Conservation (phyloP, 352 stramenopile genomes). For the Lagenidium giganteum region DNA sequence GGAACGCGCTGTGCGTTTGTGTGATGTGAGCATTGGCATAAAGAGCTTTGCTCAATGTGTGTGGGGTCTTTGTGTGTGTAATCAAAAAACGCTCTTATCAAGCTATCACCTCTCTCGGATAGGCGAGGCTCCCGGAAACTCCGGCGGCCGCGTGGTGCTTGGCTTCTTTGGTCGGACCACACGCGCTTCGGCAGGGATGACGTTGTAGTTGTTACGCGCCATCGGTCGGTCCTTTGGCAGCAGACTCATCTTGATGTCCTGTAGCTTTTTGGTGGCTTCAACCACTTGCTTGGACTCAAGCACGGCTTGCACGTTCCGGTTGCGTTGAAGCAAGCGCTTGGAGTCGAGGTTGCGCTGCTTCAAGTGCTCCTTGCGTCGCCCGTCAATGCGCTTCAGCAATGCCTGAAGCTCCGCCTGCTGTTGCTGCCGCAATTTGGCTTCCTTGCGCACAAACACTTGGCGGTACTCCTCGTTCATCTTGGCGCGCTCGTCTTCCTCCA, state of each 20-base stretch:
- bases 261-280: slow-evolving; percentile 70
- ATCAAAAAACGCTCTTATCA: no score
- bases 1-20: no score
- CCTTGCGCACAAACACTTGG: slow-evolving; percentile 78
- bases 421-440: slow-evolving; percentile 88
- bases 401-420: slow-evolving; percentile 91
- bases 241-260: slow-evolving; percentile 79
- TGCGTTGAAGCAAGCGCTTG: slow-evolving; percentile 92
- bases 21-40: no score
- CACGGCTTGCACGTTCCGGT: slow-evolving; percentile 92
- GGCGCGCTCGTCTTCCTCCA: slow-evolving; percentile 89
- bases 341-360: slow-evolving; percentile 92
- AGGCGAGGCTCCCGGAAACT: no score
- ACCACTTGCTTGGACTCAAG: slow-evolving; percentile 91
- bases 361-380: slow-evolving; percentile 90
- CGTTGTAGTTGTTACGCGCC: slow-evolving; percentile 48
- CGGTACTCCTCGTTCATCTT: slow-evolving; percentile 86
- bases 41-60: no score
- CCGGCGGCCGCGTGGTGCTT: slow-evolving; percentile 23
- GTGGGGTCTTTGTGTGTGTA: no score
- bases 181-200: slow-evolving; percentile 71
- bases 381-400: slow-evolving; percentile 93
- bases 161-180: slow-evolving; percentile 72
- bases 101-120: no score
- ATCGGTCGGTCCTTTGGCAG: slow-evolving; percentile 54